These are phyloP conservation scores for Aspergillus jensenii DNA, from an alignment of 2,329 filamentous ascomycete genomes.

Conservation along the genomic window DNA sequence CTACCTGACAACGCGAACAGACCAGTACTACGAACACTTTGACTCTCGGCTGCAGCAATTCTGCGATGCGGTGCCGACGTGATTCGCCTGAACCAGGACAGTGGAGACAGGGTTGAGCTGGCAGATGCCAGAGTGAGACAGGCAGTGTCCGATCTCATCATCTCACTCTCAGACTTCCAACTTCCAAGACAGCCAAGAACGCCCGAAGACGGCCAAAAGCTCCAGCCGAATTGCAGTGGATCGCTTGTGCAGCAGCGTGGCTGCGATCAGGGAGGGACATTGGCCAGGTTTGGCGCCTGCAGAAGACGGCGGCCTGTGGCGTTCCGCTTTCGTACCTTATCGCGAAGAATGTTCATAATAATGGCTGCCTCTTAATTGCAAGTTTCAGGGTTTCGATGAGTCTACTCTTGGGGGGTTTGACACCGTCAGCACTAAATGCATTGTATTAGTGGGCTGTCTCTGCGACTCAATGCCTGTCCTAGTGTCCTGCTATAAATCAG, in stretches of 20 bases:
- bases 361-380: background rate
- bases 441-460: background rate
- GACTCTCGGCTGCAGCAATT: conserved; percentile 10
- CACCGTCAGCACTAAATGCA: background rate
- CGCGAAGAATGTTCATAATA: background rate
- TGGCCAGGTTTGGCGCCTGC: background rate
- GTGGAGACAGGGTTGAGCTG: background rate
- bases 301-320: background rate
- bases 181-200: background rate
- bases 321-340: background rate
- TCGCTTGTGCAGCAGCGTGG: background rate
- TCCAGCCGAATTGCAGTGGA: background rate
- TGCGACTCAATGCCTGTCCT: background rate
- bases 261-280: background rate
- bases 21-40: conserved; percentile 14
- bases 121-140: background rate
- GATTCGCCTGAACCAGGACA: background rate
- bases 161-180: no score
- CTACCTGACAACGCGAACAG: conserved; percentile 8
- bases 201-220: background rate
- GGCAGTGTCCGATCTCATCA: background rate
- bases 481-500: background rate
- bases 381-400: background rate
- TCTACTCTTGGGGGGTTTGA: background rate
- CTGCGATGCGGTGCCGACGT: conserved; percentile 10